Percentiles rank a stretch among this genome's conserved stretches.
These are phyloP conservation scores for Iris pallida DNA, from an alignment of 116 monocot species.

Conservation along the genomic window DNA sequence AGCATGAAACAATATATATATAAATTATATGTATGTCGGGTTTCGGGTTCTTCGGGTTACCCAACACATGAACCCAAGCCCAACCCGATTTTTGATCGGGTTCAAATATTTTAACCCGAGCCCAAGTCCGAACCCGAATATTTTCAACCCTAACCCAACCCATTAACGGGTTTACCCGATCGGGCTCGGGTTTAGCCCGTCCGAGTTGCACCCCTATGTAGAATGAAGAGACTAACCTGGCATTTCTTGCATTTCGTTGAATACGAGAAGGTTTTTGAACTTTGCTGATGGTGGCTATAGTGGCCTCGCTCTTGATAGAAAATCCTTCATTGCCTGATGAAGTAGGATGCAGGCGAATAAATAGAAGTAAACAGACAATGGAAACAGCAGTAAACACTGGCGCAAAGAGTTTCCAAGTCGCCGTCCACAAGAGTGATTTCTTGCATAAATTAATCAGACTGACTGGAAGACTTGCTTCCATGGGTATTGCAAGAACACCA, in stretches of 20 bases:
- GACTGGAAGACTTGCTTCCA: constrained; percentile 55
- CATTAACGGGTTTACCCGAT: too few species aligned
- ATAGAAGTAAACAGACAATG: constrained; percentile 13
- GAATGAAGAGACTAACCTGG: constrained; percentile 28
- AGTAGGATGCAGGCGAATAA: constrained; percentile 17
- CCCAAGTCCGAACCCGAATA: too few species aligned
- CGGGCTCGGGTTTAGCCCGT: too few species aligned
- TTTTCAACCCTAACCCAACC: too few species aligned
- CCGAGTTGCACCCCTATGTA: too few species aligned
- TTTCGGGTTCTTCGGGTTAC: too few species aligned
- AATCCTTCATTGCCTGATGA: constrained; percentile 16
- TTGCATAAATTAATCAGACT: constrained; percentile 49
- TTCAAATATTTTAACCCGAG: too few species aligned
- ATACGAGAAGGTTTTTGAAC: constrained; percentile 22
- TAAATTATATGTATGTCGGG: too few species aligned
- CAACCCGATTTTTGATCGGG: too few species aligned
- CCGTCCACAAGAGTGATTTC: constrained; percentile 31
- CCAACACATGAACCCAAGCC: too few species aligned
- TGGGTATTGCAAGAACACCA: constrained; percentile 61
- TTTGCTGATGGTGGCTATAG: constrained; percentile 10
- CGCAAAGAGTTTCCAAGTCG: constrained; percentile 21
- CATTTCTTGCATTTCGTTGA: constrained; percentile 29
- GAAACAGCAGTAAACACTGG: constrained; percentile 24
- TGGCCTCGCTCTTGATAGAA: constrained; percentile 26
- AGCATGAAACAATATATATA: too few species aligned